These are phyloP conservation scores for Brettanomyces nanus DNA, from an alignment of 805 yeast genomes.

Conservation along the genomic window DNA sequence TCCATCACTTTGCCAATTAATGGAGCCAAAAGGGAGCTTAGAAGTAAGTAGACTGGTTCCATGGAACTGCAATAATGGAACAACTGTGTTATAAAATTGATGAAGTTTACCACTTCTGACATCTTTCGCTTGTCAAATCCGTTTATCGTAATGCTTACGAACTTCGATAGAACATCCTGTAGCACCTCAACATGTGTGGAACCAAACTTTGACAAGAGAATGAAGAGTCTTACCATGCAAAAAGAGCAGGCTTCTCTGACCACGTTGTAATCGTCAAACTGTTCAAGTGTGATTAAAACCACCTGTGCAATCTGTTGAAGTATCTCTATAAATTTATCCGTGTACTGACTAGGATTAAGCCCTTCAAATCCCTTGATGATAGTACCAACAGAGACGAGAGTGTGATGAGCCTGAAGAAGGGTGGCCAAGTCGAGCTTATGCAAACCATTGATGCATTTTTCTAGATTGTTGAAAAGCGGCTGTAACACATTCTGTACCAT, in stretches of 20 bases:
- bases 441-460: slow-evolving; percentile 43
- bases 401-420: slow-evolving; percentile 75
- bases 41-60: slow-evolving; percentile 59
- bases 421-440: slow-evolving; percentile 29
- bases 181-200: slow-evolving; percentile 15
- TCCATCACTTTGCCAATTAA: slow-evolving; percentile 55
- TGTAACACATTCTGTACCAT: slow-evolving; percentile 60
- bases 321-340: slow-evolving; percentile 23
- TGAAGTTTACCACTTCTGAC: slow-evolving; percentile 68
- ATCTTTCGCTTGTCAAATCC: slow-evolving; percentile 49
- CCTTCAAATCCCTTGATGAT: slow-evolving; percentile 75
- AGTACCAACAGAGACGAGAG: slow-evolving; percentile 82
- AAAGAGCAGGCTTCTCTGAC: slow-evolving; percentile 83
- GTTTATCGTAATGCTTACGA: slow-evolving; percentile 58
- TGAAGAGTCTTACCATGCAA: slow-evolving; percentile 79
- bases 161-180: slow-evolving; percentile 49
- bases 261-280: slow-evolving; percentile 52
- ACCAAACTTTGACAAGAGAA: slow-evolving; percentile 46
- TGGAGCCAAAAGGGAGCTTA: slow-evolving; percentile 71
- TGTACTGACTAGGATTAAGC: slow-evolving; percentile 22
- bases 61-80: slow-evolving; percentile 62
- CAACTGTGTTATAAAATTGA: slow-evolving; percentile 82
- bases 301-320: slow-evolving; percentile 53
- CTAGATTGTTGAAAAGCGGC: slow-evolving; percentile 68
- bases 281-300: slow-evolving; percentile 74